phyloP scores from a whole-genome alignment of 164 flowering plant species.

The Magnolia changhungtana region DNA sequence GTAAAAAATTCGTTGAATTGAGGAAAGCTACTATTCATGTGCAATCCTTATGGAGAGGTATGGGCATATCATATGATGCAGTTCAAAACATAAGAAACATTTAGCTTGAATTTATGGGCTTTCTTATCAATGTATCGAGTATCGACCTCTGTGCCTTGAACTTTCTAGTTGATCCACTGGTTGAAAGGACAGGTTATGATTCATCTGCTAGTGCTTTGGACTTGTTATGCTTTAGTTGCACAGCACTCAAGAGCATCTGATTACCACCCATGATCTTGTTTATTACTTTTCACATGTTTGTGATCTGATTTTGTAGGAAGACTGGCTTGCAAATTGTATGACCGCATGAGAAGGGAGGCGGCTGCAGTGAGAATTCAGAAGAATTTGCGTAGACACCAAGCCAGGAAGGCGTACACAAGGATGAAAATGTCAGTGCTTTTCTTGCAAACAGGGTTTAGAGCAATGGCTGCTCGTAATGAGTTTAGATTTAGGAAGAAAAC shows the following conservation, averaged over 20 bases:
- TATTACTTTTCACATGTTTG: background rate
- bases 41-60: slow-evolving; percentile 76
- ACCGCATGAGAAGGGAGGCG: slow-evolving; percentile 44
- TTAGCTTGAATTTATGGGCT: background rate
- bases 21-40: slow-evolving; percentile 48
- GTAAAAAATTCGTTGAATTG: slow-evolving; percentile 47
- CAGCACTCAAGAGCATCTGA: background rate
- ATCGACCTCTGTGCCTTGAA: background rate
- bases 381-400: slow-evolving; percentile 41
- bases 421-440: slow-evolving; percentile 40
- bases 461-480: slow-evolving; percentile 59
- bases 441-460: slow-evolving; percentile 68
- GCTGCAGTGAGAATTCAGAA: slow-evolving; percentile 77
- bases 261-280: background rate
- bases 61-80: slow-evolving; percentile 10
- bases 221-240: background rate
- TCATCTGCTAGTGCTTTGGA: background rate
- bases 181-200: background rate
- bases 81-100: background rate
- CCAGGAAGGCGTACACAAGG: slow-evolving; percentile 38
- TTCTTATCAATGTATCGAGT: background rate
- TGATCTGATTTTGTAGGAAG: slow-evolving; percentile 38
- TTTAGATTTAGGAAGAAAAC: slow-evolving; percentile 47
- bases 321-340: slow-evolving; percentile 54
- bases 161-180: background rate